Conservation (phyloP, 139 green algal species). For the Closterium sp. region DNA sequence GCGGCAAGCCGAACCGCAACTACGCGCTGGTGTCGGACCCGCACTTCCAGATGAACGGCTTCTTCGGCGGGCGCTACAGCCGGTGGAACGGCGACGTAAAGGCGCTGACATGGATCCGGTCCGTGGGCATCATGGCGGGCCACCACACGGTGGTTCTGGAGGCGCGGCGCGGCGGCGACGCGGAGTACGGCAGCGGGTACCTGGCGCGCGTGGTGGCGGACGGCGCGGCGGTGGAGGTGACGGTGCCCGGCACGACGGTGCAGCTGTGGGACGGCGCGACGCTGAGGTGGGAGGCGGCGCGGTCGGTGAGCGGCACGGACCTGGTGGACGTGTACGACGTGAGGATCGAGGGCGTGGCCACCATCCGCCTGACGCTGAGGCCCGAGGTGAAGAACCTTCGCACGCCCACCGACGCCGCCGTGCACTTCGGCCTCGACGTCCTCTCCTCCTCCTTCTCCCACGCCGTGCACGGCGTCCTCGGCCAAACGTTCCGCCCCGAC, state of each 20-base stretch:
- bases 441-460: not conserved
- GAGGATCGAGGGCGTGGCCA: not conserved
- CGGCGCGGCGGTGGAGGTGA: not conserved
- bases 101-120: constrained; percentile 9
- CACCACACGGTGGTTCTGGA: not conserved
- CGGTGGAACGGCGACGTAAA: constrained; percentile 8
- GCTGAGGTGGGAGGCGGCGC: not conserved
- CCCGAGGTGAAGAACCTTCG: constrained; percentile 22
- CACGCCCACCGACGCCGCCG: not conserved
- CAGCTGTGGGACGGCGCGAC: not conserved
- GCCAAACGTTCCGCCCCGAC: constrained; percentile 26
- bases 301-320: not conserved
- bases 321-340: constrained; percentile 19
- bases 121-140: not conserved
- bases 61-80: constrained; percentile 12
- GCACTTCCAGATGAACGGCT: constrained; percentile 29
- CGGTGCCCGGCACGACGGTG: not conserved
- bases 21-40: constrained; percentile 19
- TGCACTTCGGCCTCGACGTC: constrained; percentile 18
- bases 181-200: not conserved
- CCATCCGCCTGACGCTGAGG: constrained; percentile 14
- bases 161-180: not conserved
- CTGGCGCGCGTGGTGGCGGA: not conserved
- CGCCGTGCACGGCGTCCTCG: constrained; percentile 19
- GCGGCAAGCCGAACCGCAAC: constrained; percentile 8